These are phyloP conservation scores for Naegleria lovaniensis DNA, from an alignment of 208 protist genomes.

Conservation along the genomic window DNA sequence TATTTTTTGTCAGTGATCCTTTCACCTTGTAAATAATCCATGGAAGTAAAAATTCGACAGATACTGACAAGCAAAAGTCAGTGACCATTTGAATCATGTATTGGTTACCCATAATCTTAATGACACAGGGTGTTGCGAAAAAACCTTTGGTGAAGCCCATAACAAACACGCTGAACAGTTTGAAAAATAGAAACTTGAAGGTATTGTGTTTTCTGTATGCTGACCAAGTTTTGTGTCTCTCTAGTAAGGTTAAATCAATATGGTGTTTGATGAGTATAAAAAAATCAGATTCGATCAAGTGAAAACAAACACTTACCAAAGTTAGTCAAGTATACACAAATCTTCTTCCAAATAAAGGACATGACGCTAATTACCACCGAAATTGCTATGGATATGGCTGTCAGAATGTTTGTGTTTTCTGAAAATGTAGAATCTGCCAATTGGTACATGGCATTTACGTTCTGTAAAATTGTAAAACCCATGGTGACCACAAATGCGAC, in stretches of 20 bases:
- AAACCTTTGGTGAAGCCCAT: background rate
- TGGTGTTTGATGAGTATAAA: no score
- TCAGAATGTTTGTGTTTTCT: background rate
- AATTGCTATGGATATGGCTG: background rate
- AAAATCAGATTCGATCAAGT: no score
- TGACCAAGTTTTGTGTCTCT: constrained; percentile 20
- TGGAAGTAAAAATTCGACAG: background rate
- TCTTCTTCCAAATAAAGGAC: background rate
- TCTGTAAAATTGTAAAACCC: background rate
- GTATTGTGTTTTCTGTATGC: background rate
- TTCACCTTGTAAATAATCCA: background rate
- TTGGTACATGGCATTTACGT: background rate
- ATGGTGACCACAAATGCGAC: background rate
- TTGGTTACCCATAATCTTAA: background rate
- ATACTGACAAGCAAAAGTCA: background rate
- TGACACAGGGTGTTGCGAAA: constrained; percentile 13
- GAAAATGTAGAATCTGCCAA: background rate
- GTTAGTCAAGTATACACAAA: background rate
- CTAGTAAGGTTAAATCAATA: background rate
- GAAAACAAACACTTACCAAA: background rate
- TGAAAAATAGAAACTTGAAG: constrained; percentile 19
- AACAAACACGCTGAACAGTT: constrained; percentile 1
- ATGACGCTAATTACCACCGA: background rate
- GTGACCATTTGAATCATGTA: constrained; percentile 15
- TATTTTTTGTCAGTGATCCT: background rate